Percentiles rank a stretch among this genome's conserved stretches.
These are phyloP conservation scores for Aspergillus caelatus DNA, from an alignment of 2,329 filamentous ascomycete species.

Conservation along the genomic window DNA sequence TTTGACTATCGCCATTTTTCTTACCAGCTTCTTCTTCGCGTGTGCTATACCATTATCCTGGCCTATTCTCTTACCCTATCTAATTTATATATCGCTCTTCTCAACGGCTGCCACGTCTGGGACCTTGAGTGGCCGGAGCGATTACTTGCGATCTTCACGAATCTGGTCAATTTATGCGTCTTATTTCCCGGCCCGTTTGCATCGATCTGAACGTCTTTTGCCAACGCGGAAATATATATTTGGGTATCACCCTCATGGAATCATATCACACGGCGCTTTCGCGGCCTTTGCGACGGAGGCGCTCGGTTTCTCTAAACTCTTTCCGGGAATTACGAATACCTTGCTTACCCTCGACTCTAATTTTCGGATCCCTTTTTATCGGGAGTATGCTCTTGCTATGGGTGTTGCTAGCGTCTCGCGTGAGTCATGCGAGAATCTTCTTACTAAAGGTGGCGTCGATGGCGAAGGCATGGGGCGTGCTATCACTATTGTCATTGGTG, in stretches of 20 bases:
- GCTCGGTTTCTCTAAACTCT: constrained; percentile 81
- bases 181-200: constrained; percentile 87
- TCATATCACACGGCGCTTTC: constrained; percentile 96
- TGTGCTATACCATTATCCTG: constrained; percentile 91
- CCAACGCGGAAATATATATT: constrained; percentile 92
- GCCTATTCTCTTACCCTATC: constrained; percentile 76
- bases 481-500: constrained; percentile 93
- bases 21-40: constrained; percentile 85
- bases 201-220: constrained; percentile 79
- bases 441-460: constrained; percentile 77
- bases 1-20: constrained; percentile 67
- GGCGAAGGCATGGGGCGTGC: constrained; percentile 87
- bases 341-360: constrained; percentile 93
- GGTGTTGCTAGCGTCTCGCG: constrained; percentile 87
- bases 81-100: constrained; percentile 75
- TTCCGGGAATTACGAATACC: constrained; percentile 93
- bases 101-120: constrained; percentile 79
- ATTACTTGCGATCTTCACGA: constrained; percentile 70
- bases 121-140: constrained; percentile 71
- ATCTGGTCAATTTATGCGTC: constrained; percentile 88
- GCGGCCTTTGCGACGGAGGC: constrained; percentile 89
- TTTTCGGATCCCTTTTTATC: constrained; percentile 89
- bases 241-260: constrained; percentile 95
- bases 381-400: constrained; percentile 89
- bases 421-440: constrained; percentile 85